A percentile compares a stretch with the other conserved stretches of the same genome.
phyloP scores from a whole-genome alignment of 169 alveolate genomes.

The Babesia bigemina region DNA sequence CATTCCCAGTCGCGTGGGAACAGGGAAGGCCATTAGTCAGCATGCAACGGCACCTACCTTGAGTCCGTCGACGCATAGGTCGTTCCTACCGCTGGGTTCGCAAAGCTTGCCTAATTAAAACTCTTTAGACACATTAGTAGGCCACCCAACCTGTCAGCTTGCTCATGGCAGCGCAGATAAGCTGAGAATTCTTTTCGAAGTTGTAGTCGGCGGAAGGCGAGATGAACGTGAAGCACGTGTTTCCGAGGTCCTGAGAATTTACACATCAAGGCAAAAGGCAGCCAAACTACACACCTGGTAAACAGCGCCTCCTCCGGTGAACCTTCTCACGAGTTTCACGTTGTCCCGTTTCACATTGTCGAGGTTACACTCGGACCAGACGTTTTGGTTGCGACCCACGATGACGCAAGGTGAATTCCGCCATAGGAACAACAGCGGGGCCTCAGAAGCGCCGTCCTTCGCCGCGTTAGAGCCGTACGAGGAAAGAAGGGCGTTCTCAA shows the following conservation, averaged over 20 bases:
- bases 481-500: conserved; percentile 70
- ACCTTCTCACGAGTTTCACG: conserved; percentile 88
- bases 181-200: conserved; percentile 76
- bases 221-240: conserved; percentile 86
- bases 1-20: no score
- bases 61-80: conserved; percentile 80
- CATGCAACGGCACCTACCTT: conserved; percentile 56
- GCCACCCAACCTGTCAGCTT: conserved; percentile 49
- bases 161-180: conserved; percentile 79
- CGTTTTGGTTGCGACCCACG: conserved; percentile 92
- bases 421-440: conserved; percentile 90
- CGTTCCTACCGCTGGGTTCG: conserved; percentile 88
- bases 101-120: conserved; percentile 68
- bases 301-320: conserved; percentile 96
- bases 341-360: conserved; percentile 79
- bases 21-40: neutral
- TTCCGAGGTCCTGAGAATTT: conserved; percentile 77
- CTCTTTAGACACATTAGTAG: neutral
- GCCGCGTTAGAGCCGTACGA: conserved; percentile 46
- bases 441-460: conserved; percentile 45
- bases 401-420: conserved; percentile 89
- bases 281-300: conserved; percentile 79
- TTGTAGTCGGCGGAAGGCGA: conserved; percentile 73
- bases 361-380: conserved; percentile 93
- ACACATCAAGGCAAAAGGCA: neutral